These are phyloP conservation scores for Helminthosporium solani DNA, from an alignment of 2,329 filamentous ascomycete genomes.

Conservation along the genomic window DNA sequence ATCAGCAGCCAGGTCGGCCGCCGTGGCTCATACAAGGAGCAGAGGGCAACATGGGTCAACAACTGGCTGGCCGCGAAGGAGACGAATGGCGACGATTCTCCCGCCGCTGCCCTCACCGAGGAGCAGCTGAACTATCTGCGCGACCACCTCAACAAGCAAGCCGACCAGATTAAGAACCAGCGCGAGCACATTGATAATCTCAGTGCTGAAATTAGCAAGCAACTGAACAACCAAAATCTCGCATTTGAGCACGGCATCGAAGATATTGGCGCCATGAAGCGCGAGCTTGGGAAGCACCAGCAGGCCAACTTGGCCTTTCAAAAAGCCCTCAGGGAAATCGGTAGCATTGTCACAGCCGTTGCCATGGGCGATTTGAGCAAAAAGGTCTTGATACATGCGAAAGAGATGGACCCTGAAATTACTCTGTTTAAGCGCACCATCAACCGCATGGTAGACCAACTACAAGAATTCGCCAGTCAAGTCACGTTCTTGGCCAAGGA, in stretches of 20 bases:
- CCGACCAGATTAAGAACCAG: constrained; percentile 85
- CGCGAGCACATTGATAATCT: constrained; percentile 83
- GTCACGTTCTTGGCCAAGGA: constrained; percentile 92
- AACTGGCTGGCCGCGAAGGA: constrained; percentile 58
- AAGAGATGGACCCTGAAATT: constrained; percentile 98
- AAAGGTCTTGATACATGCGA: constrained; percentile 91
- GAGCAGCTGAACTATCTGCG: constrained; percentile 82
- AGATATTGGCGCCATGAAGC: constrained; percentile 84
- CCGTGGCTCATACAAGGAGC: constrained; percentile 39
- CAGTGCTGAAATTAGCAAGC: constrained; percentile 79
- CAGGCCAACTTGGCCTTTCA: constrained; percentile 99
- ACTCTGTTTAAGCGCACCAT: constrained; percentile 97
- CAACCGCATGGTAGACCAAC: constrained; percentile 98
- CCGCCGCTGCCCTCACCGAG: constrained; percentile 64
- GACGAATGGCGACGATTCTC: constrained; percentile 48
- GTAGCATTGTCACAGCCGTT: constrained; percentile 94
- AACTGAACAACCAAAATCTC: constrained; percentile 80
- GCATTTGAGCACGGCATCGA: constrained; percentile 77
- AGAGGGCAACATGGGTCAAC: constrained; percentile 47
- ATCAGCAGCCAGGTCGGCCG: constrained; percentile 34
- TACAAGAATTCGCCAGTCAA: constrained; percentile 94
- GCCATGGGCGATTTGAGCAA: constrained; percentile 94
- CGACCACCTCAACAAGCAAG: constrained; percentile 91
- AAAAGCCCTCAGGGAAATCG: constrained; percentile 93
- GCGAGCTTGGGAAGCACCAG: constrained; percentile 94